Evolutionary conservation across 371 early-diverging fungal genomes (phyloP).

Genomic region (Syncephalastrum racemosum): DNA sequence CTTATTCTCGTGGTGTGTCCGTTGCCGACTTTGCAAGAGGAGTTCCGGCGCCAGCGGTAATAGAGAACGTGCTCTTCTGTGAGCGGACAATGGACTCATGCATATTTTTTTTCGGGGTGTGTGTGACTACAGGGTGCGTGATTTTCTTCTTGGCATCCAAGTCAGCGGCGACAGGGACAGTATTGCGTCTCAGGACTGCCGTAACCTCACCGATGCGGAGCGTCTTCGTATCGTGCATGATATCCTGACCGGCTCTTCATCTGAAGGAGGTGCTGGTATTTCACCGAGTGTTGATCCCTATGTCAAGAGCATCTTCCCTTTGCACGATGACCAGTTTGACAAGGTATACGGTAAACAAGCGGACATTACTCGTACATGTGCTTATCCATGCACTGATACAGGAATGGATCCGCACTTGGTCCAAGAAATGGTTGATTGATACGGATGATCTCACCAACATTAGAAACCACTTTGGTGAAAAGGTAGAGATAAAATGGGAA

Average conservation of each 20-base stretch:
- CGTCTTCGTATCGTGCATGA: slow-evolving; percentile 74
- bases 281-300: slow-evolving; percentile 52
- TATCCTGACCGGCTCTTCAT: slow-evolving; percentile 62
- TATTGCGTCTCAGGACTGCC: slow-evolving; percentile 18
- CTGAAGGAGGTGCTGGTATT: slow-evolving; percentile 75
- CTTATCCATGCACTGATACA: slow-evolving; percentile 15
- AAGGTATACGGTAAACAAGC: slow-evolving; percentile 39
- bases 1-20: slow-evolving; percentile 40
- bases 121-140: slow-evolving; percentile 66
- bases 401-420: slow-evolving; percentile 79
- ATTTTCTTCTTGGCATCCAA: slow-evolving; percentile 67
- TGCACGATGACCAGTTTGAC: slow-evolving; percentile 79
- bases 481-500: slow-evolving; percentile 25
- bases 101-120: neutral
- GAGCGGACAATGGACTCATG: neutral
- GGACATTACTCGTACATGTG: neutral
- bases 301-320: slow-evolving; percentile 72
- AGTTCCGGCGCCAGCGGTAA: slow-evolving; percentile 34
- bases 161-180: slow-evolving; percentile 37
- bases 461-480: slow-evolving; percentile 85
- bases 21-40: slow-evolving; percentile 11
- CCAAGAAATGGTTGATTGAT: slow-evolving; percentile 73
- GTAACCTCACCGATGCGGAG: slow-evolving; percentile 62
- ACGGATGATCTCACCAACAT: slow-evolving; percentile 66
- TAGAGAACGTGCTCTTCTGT: neutral